A percentile compares a stretch with the other conserved stretches of the same genome.
phyloP scores from a whole-genome alignment of 1,139 yeast genomes.

The Kodamaea alishanica region DNA sequence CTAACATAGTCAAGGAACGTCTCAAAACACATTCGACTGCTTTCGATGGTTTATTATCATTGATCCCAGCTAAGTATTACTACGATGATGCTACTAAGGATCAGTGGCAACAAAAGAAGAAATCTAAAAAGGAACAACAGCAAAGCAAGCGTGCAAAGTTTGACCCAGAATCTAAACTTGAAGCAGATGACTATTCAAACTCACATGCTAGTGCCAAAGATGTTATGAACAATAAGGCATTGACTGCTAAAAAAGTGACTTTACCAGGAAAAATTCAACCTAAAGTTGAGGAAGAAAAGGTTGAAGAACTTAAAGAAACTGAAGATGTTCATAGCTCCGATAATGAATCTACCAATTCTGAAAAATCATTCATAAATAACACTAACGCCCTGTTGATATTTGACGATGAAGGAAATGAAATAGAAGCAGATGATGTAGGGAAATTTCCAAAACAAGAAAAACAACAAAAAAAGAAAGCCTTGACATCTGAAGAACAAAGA shows the following conservation, averaged over 20 bases:
- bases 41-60: slow-evolving; percentile 82
- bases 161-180: slow-evolving; percentile 59
- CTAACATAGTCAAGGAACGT: slow-evolving; percentile 58
- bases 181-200: slow-evolving; percentile 37
- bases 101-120: slow-evolving; percentile 87
- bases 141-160: slow-evolving; percentile 66
- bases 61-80: slow-evolving; percentile 91
- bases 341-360: slow-evolving; percentile 3
- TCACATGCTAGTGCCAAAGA: slow-evolving; percentile 62
- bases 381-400: slow-evolving; percentile 52
- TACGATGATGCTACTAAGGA: slow-evolving; percentile 74
- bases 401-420: slow-evolving; percentile 76
- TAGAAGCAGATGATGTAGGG: slow-evolving; percentile 20
- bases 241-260: slow-evolving; percentile 54
- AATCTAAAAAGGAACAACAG: slow-evolving; percentile 61
- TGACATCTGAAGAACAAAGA: slow-evolving; percentile 45
- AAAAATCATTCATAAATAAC: slow-evolving; percentile 22
- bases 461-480: slow-evolving; percentile 23
- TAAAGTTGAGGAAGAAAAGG: slow-evolving; percentile 14
- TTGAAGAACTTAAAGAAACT: slow-evolving; percentile 12
- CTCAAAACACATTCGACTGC: slow-evolving; percentile 81
- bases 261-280: slow-evolving; percentile 38
- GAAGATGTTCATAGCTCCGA: slow-evolving; percentile 10
- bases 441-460: slow-evolving; percentile 13
- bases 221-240: slow-evolving; percentile 53